phyloP scores from a whole-genome alignment of 2,329 filamentous ascomycete genomes.

The Claviceps sp. region DNA sequence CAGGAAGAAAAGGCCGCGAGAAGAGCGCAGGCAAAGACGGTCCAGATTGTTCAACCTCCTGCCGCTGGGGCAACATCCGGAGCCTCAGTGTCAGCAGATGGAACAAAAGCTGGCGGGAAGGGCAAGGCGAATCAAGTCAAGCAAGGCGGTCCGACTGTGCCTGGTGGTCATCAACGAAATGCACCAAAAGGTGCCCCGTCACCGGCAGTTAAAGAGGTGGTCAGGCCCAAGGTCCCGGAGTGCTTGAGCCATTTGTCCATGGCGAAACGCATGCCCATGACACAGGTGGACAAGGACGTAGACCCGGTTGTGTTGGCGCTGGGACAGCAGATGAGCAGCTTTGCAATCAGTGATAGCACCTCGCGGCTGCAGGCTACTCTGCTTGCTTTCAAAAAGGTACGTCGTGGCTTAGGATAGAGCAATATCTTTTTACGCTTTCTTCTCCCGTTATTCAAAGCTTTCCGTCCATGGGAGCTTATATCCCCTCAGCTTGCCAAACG shows the following conservation, averaged over 20 bases:
- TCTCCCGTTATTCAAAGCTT: background rate
- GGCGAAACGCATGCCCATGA: conserved; percentile 39
- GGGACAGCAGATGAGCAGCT: conserved; percentile 81
- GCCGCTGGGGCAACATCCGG: background rate
- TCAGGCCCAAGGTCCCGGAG: conserved; percentile 49
- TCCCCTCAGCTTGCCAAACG: background rate
- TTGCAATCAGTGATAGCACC: conserved; percentile 79
- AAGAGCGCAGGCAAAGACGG: conserved; percentile 56
- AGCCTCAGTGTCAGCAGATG: conserved; percentile 20
- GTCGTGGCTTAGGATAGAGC: conserved; percentile 37
- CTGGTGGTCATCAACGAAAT: conserved; percentile 22
- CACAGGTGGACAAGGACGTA: conserved; percentile 58
- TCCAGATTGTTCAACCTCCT: conserved; percentile 28
- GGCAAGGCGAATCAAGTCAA: conserved; percentile 32
- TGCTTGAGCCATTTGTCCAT: conserved; percentile 76
- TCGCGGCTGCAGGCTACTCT: conserved; percentile 78
- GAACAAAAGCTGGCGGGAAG: conserved; percentile 24
- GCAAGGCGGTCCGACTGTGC: conserved; percentile 24
- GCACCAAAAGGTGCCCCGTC: conserved; percentile 18
- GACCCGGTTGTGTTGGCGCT: conserved; percentile 75
- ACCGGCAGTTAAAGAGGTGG: conserved; percentile 30
- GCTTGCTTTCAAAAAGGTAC: conserved; percentile 73
- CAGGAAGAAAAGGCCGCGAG: conserved; percentile 87
- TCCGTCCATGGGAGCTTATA: too few species aligned
- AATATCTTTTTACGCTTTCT: conserved; percentile 27